phyloP scores from a whole-genome alignment of 148 eudicot species.

The Bassia scoparia region DNA sequence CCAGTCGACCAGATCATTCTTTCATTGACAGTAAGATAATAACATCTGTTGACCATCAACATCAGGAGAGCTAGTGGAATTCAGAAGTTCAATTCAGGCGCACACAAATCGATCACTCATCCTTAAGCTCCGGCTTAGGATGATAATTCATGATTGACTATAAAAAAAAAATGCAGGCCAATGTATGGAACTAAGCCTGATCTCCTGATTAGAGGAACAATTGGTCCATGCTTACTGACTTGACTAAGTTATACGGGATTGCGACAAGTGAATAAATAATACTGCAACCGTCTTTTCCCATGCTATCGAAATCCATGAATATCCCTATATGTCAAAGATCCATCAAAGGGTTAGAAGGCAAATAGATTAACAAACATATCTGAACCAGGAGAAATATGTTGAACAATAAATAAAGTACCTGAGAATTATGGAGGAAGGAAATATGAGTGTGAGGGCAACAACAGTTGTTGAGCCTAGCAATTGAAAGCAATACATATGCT shows the following conservation, averaged over 20 bases:
- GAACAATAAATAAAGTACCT: slow-evolving; percentile 38
- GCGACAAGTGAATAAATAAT: slow-evolving; percentile 49
- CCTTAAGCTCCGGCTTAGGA: background rate
- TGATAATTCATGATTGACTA: background rate
- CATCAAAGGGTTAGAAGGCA: background rate
- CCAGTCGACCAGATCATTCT: background rate
- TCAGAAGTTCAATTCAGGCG: background rate
- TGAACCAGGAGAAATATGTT: background rate
- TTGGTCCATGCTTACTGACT: slow-evolving; percentile 47
- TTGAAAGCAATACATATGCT: slow-evolving; percentile 91
- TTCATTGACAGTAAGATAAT: slow-evolving; percentile 9
- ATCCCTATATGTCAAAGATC: slow-evolving; percentile 41
- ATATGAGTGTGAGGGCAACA: slow-evolving; percentile 69
- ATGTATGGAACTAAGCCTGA: slow-evolving; percentile 8
- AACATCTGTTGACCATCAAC: background rate
- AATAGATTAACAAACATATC: background rate
- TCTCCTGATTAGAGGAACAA: slow-evolving; percentile 31
- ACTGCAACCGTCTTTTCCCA: slow-evolving; percentile 50
- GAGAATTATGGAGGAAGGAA: slow-evolving; percentile 72
- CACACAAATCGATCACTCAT: slow-evolving; percentile 3
- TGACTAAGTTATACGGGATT: slow-evolving; percentile 50
- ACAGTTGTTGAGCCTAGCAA: slow-evolving; percentile 85
- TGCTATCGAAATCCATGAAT: slow-evolving; percentile 51
- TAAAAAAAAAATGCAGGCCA: background rate
- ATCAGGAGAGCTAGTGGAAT: background rate